Evolutionary conservation across 1,139 yeast species (phyloP).

Genomic region (Yamadazyma aaseri): DNA sequence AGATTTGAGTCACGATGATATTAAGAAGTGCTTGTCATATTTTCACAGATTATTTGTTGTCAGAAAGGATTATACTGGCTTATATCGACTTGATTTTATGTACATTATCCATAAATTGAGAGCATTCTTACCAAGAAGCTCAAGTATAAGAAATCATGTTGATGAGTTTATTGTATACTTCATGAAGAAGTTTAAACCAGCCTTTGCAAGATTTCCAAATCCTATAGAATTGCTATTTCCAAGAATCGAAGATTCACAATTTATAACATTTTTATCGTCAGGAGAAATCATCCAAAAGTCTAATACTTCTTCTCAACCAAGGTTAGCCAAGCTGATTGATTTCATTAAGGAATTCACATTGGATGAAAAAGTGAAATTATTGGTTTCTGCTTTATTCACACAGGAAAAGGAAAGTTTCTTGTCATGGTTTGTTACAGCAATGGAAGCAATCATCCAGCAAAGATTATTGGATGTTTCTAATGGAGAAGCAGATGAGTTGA

Average conservation of each 20-base stretch:
- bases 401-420: slow-evolving; percentile 43
- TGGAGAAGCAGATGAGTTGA: slow-evolving; percentile 9
- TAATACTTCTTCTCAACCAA: slow-evolving; percentile 19
- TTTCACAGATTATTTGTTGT: slow-evolving; percentile 69
- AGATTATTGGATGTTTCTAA: slow-evolving; percentile 18
- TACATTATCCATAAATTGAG: slow-evolving; percentile 32
- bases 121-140: slow-evolving; percentile 29
- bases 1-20: slow-evolving; percentile 60
- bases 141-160: slow-evolving; percentile 53
- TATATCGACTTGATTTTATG: slow-evolving; percentile 78
- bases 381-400: slow-evolving; percentile 49
- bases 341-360: slow-evolving; percentile 31
- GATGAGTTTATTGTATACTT: slow-evolving; percentile 67
- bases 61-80: slow-evolving; percentile 57
- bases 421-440: slow-evolving; percentile 41
- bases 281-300: slow-evolving; percentile 48
- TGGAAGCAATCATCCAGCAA: slow-evolving; percentile 30
- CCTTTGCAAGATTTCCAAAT: slow-evolving; percentile 52
- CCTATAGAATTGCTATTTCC: slow-evolving; percentile 72
- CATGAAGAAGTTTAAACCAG: slow-evolving; percentile 58
- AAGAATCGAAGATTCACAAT: slow-evolving; percentile 48
- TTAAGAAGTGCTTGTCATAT: slow-evolving; percentile 65
- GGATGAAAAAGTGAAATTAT: slow-evolving; percentile 42
- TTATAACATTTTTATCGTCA: slow-evolving; percentile 38
- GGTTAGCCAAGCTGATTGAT: slow-evolving; percentile 37